A percentile compares a stretch with the other conserved stretches of the same genome.
phyloP scores from a whole-genome alignment of 2,329 filamentous ascomycete genomes.

The Penicillium sp. region DNA sequence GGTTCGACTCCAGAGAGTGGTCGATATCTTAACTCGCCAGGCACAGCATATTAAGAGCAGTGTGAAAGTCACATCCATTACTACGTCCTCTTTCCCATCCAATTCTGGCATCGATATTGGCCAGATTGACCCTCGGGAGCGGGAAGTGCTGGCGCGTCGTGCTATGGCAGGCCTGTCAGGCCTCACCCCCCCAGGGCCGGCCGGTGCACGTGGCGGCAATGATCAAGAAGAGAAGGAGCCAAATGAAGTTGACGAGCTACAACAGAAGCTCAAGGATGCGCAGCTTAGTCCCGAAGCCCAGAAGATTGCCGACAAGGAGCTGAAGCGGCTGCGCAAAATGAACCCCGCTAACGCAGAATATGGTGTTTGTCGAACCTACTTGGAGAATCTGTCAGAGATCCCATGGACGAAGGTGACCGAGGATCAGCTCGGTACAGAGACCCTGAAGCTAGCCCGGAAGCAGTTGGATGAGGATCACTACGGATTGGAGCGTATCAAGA shows the following conservation, averaged over 20 bases:
- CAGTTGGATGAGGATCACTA: slow-evolving; percentile 97
- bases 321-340: slow-evolving; percentile 91
- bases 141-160: slow-evolving; percentile 44
- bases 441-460: slow-evolving; percentile 74
- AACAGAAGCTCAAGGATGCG: slow-evolving; percentile 81
- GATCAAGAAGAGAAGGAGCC: slow-evolving; percentile 73
- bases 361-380: slow-evolving; percentile 86
- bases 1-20: slow-evolving; percentile 75
- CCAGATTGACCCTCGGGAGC: slow-evolving; percentile 50
- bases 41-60: slow-evolving; percentile 82
- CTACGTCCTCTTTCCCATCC: slow-evolving; percentile 64
- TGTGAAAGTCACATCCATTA: slow-evolving; percentile 79
- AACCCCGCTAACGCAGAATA: slow-evolving; percentile 95
- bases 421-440: slow-evolving; percentile 80
- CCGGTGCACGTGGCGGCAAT: slow-evolving; percentile 51
- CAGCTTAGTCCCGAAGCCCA: slow-evolving; percentile 79
- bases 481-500: slow-evolving; percentile 95
- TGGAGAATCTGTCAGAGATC: slow-evolving; percentile 91
- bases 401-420: slow-evolving; percentile 86
- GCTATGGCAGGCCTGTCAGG: slow-evolving; percentile 47
- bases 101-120: slow-evolving; percentile 59
- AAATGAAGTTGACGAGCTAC: slow-evolving; percentile 88
- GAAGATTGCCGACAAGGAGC: slow-evolving; percentile 86
- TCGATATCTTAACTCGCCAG: slow-evolving; percentile 80
- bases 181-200: slow-evolving; percentile 42